Percentiles rank a stretch among this genome's conserved stretches.
Evolutionary conservation across 2,329 filamentous ascomycete genomes (phyloP).

Genomic region (Xylariaceae sp.): DNA sequence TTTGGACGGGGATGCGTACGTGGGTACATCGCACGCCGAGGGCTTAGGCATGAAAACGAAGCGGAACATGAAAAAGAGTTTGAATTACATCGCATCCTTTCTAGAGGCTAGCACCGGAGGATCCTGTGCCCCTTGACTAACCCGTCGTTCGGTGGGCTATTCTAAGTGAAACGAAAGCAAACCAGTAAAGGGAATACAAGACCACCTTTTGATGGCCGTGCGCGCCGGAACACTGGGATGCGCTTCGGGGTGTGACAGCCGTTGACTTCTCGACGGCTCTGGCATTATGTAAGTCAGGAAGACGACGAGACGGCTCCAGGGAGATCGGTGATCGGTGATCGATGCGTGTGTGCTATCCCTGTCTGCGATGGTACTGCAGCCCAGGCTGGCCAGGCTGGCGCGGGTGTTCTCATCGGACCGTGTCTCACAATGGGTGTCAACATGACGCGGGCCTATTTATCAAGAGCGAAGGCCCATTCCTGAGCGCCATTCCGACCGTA

Average conservation of each 20-base stretch:
- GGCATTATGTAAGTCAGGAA: not conserved
- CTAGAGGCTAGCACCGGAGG: not conserved
- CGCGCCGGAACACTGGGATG: not conserved
- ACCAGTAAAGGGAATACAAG: not conserved
- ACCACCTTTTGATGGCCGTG: not conserved
- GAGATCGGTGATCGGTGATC: constrained; percentile 16
- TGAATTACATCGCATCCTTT: too few species aligned
- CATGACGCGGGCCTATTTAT: constrained; percentile 25
- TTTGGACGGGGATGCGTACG: too few species aligned
- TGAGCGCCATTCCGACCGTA: constrained; percentile 23
- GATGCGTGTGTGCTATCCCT: not conserved
- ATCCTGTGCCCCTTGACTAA: not conserved
- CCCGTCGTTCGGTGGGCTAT: not conserved
- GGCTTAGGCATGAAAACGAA: too few species aligned
- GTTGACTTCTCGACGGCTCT: not conserved
- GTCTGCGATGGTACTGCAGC: constrained; percentile 8
- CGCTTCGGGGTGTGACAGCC: not conserved
- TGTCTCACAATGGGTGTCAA: constrained; percentile 21
- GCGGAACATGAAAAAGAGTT: too few species aligned
- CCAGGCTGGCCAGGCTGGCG: not conserved
- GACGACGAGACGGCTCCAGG: not conserved
- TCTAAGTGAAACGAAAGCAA: constrained; percentile 4
- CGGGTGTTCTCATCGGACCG: constrained; percentile 14
- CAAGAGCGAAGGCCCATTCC: constrained; percentile 24
- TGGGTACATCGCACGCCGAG: too few species aligned